Evolutionary conservation across 2,329 filamentous ascomycete species (phyloP), one percentile per base, ranked within the genome.

Genomic region (Hymenoscyphus occultus): DNA sequence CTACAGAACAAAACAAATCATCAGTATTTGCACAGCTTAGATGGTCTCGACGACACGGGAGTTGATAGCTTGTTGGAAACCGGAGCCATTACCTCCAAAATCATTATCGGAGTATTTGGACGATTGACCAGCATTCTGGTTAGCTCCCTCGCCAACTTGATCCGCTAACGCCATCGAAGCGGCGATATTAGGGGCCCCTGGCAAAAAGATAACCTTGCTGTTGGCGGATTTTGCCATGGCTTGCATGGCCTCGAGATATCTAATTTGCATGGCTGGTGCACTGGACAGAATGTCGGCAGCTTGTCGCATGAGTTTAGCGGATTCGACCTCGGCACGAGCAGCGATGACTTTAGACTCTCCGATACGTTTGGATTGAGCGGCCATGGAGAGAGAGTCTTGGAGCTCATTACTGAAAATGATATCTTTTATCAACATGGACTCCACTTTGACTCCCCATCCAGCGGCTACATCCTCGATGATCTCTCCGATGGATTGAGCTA

Each of bases 401-500:
- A 99, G 84, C 72, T 98, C 95, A 75, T 92, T 88, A 80, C 88
- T 93, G 86, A 99, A 99, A 77, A 98, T 91, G 76, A 99, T 96
- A 79, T 99, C 95, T 82, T 99, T 98, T 85, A 99, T 94, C 71
- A 99, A 88, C 94, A 99, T 99, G 75, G 90, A 93, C 83, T 98
- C 95, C 65, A 98, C 95, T 75, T 92, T 88, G 7, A 97, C 94
- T 80, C 95, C 95, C 95, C 95, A 99, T 67, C 92, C 92, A 12
- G 86, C 82, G 5, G 95, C 94, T 1, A 97, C 95, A 72, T 97
- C 93, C 76, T 98, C 95, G 73, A 99, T 98, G 73, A 98, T 98
- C 79, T 97, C 94, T 68, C 92, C 89, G 68, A 98, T 98, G 65
- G 90, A 95, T 79, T 93, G 89, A 1, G 95, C 95, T 72, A 99